Percentiles rank a stretch among this genome's conserved stretches.
Conservation (phyloP, 306 rosid genomes). For the Lithocarpus polystachyus region DNA sequence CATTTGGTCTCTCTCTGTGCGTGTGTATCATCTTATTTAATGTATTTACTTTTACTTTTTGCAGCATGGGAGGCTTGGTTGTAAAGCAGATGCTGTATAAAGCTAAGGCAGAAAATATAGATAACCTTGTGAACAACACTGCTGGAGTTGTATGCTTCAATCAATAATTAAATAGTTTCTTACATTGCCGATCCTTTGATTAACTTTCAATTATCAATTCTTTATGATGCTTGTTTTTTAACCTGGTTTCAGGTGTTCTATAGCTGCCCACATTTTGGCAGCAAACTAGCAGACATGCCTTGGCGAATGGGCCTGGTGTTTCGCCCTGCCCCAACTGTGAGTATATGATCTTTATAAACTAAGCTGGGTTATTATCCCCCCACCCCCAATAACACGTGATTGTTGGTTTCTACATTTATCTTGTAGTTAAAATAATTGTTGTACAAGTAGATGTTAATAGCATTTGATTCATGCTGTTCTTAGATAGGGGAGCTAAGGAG, state of each 20-base stretch:
- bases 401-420: conserved; percentile 6
- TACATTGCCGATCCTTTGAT: conserved; percentile 6
- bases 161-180: conserved; percentile 13
- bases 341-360: conserved; percentile 29
- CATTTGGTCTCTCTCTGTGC: not conserved
- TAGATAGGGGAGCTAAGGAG: conserved; percentile 96
- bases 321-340: conserved; percentile 90
- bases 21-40: not conserved
- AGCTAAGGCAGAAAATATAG: conserved; percentile 63
- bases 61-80: conserved; percentile 97
- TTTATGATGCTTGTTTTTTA: conserved; percentile 18
- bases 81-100: conserved; percentile 91
- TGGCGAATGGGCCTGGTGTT: conserved; percentile 94
- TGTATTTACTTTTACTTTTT: conserved; percentile 16
- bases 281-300: conserved; percentile 99
- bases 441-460: conserved; percentile 11
- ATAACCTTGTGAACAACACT: conserved; percentile 80
- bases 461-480: conserved; percentile 25
- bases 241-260: conserved; percentile 73
- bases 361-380: not conserved
- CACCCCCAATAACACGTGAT: not conserved
- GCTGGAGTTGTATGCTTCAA: conserved; percentile 67
- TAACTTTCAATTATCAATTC: not conserved
- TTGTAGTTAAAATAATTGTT: conserved; percentile 11
- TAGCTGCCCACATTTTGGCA: conserved; percentile 99